These are phyloP conservation scores for Trichoderma gracile DNA, from an alignment of 2,329 filamentous ascomycete genomes.

Conservation along the genomic window DNA sequence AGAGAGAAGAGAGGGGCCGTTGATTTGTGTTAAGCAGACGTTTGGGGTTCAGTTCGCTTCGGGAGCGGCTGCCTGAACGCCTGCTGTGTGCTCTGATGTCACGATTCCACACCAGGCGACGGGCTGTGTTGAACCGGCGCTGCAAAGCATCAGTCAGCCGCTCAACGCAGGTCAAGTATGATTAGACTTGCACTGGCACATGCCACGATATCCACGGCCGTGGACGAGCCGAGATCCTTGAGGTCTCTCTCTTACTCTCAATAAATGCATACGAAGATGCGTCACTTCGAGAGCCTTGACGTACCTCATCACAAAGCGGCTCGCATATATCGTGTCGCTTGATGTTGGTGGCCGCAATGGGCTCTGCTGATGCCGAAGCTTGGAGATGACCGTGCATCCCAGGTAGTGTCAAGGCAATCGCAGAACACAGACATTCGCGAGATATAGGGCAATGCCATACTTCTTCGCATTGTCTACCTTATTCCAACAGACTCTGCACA, in stretches of 20 bases:
- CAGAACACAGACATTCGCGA: neutral
- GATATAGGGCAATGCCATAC: neutral
- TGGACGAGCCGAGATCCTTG: neutral
- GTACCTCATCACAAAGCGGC: too few relatives aligned
- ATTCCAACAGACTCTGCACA: neutral
- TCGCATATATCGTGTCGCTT: too few relatives aligned
- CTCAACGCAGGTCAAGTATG: neutral
- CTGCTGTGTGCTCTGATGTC: slow-evolving; percentile 10
- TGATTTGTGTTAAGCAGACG: neutral
- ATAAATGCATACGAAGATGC: neutral
- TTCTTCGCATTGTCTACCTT: too few relatives aligned
- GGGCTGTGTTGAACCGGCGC: neutral
- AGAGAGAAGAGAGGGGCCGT: neutral
- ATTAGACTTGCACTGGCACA: neutral
- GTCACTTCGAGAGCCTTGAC: neutral
- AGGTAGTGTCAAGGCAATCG: neutral
- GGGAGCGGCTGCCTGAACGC: slow-evolving; percentile 2
- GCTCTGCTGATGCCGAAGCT: neutral
- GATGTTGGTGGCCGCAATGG: neutral
- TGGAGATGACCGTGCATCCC: slow-evolving; percentile 1
- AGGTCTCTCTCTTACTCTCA: neutral
- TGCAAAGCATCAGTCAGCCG: neutral
- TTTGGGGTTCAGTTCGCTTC: neutral
- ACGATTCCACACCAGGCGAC: slow-evolving; percentile 5
- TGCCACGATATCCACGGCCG: neutral